A percentile compares a stretch with the other conserved stretches of the same genome.
Conservation (phyloP, 2,329 filamentous ascomycete species). For the Colletotrichum shisoi region DNA sequence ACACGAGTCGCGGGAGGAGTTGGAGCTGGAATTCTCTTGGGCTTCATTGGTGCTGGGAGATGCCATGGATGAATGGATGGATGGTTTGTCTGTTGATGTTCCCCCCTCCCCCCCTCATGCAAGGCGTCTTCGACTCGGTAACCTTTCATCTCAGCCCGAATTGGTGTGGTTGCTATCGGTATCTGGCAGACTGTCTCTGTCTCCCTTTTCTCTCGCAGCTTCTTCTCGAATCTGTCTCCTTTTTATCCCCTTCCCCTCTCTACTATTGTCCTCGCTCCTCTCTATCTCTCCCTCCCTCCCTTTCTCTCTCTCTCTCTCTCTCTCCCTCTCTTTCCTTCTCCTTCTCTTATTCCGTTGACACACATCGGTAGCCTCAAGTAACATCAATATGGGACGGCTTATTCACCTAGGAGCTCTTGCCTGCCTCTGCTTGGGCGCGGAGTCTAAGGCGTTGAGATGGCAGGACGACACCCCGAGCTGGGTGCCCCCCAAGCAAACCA, state of each 20-base stretch:
- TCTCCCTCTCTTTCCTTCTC: conserved; percentile 5
- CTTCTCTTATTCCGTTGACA: conserved; percentile 1
- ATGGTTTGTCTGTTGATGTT: no score
- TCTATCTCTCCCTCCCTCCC: no score
- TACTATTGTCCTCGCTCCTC: background rate
- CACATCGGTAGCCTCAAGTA: background rate
- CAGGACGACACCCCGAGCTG: conserved; percentile 41
- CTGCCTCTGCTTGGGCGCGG: conserved; percentile 39
- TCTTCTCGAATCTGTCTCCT: conserved; percentile 8
- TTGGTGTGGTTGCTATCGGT: conserved; percentile 14
- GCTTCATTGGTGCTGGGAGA: conserved; percentile 23
- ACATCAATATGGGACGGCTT: conserved; percentile 41
- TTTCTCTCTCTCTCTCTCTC: background rate
- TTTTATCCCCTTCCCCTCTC: conserved; percentile 4
- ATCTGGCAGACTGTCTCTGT: conserved; percentile 20
- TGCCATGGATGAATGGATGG: background rate
- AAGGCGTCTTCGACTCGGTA: conserved; percentile 16
- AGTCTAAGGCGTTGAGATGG: conserved; percentile 44
- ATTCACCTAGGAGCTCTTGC: conserved; percentile 41
- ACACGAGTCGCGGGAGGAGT: conserved; percentile 9
- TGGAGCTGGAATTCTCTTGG: conserved; percentile 27
- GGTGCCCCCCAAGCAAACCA: conserved; percentile 44
- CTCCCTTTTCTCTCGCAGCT: conserved; percentile 27
- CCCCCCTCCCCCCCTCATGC: background rate
- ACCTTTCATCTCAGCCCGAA: conserved; percentile 30